Base-by-base conservation (phyloP, 1,139 yeast genomes). In the Scheffersomyces segobiensis region DNA sequence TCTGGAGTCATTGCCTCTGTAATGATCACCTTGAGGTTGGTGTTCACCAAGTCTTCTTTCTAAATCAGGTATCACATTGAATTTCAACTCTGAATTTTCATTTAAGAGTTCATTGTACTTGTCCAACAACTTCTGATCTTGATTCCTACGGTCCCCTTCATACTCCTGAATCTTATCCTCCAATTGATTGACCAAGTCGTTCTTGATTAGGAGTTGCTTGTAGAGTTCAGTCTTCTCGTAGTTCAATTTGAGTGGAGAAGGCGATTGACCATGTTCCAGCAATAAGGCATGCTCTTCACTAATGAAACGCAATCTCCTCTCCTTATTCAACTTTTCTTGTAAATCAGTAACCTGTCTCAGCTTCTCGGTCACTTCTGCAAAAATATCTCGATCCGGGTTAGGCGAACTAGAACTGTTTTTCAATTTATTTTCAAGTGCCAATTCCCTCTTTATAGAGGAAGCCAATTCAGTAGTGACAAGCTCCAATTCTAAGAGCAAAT, bases 391-490 rank as follows among this genome's bases (percentile, higher is more conserved):
- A 10, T 20, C 50, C 1, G 55, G 51, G 10, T 46, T 50, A 5
- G 57, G 55, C 42, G 51, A 57, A 14, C 46, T 55, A 6, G 59
- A 56, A 48, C 62, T 60, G 21, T 64, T 66, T 51, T 67, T 71
- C n/a, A 87, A 60, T 55, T 75, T 76, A 56, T 77, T 76, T 65
- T 88, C 93, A 52, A 89, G 69, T 8, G 77, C 71, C 26, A 88
- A 76, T 69, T 89, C 96, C 54, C 95, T 76, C 56, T 84, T 82
- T 55, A 89, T 87, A 0, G 93, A 87, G 22, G 86, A 83, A 0
- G 93, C 93, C 55, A 89, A 77, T 67, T 89, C 96, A 21, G 84
- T 82, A 2, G 93, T 87, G 0, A 89, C 87, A 47, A 88, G 69
- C 60, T 87, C 88, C 54, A 89, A 72, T 68, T 89, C 95, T 60